Conservation (phyloP, 2,329 filamentous ascomycete genomes). For the Paecilomyces dactylethromorphus region DNA sequence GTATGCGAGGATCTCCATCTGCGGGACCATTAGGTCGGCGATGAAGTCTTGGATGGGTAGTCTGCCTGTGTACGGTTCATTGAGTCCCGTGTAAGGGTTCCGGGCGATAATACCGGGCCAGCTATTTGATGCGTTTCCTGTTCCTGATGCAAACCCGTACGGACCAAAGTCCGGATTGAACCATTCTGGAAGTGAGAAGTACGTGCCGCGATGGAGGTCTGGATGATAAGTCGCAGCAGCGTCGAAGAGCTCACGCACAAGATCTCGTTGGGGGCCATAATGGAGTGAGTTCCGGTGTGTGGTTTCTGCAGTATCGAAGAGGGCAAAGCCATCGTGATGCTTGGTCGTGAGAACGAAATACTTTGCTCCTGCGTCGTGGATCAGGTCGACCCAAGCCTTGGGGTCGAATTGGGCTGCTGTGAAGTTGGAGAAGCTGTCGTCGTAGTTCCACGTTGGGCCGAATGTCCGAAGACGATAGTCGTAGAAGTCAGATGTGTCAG, state of each 20-base stretch:
- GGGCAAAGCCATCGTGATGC: conserved; percentile 43
- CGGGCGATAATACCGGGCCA: conserved; percentile 35
- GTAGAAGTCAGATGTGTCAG: conserved; percentile 38
- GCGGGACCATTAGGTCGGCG: conserved; percentile 34
- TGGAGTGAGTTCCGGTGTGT: conserved; percentile 36
- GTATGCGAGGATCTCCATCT: conserved; percentile 38
- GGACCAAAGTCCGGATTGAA: conserved; percentile 38
- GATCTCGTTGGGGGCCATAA: conserved; percentile 34
- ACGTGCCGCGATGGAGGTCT: conserved; percentile 37
- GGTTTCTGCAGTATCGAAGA: conserved; percentile 38
- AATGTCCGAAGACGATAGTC: conserved; percentile 47
- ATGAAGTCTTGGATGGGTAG: conserved; percentile 37
- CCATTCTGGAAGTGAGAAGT: conserved; percentile 43
- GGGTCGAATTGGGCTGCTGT: conserved; percentile 46
- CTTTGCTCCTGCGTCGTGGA: conserved; percentile 46
- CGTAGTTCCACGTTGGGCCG: conserved; percentile 47
- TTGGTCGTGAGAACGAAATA: conserved; percentile 42
- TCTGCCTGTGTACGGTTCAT: conserved; percentile 39
- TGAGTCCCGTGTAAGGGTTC: conserved; percentile 39
- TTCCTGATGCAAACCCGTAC: conserved; percentile 35
- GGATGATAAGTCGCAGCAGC: conserved; percentile 38
- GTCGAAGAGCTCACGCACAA: conserved; percentile 38
- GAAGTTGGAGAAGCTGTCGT: conserved; percentile 51
- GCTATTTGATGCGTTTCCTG: conserved; percentile 10
- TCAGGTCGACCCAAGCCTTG: conserved; percentile 49